Evolutionary conservation across 352 stramenopile species (phyloP), one percentile per base, ranked within the genome.

Genomic region (Thraustotheca clavata): DNA sequence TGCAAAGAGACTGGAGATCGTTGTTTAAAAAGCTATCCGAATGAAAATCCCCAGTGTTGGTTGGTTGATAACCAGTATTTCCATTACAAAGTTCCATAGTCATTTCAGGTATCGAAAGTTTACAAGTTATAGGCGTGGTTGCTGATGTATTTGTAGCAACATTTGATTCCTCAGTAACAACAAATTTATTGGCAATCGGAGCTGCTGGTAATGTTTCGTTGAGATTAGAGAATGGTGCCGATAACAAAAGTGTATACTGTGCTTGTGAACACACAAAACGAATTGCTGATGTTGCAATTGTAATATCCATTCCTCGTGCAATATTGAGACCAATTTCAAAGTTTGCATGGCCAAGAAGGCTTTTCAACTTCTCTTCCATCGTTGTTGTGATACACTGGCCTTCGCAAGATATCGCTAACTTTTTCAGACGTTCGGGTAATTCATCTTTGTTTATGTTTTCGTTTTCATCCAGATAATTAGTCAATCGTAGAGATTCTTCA

Each of bases 211-310:
- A 35, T 9, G 71, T 71, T 59, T 94, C 85, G 39, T 73, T 68
- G 22, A 88, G 77, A 54, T 94, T 92, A 46, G 89, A 80, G 38
- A 88, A 75, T 16, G 85, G 83, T 2, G 89, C 73, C 18, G 79
- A 75, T 22, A 92, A 59, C 20, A 94, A 65, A 59, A 94, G 89
- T 0, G 76, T 79, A 48, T 92, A 90, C 43, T 94, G 85, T 34
- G 89, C 83, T 62, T 89, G 77, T 48, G 89, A 92, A 62, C 83
- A 94, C 9, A 94, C 83, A 0, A 92, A 69, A 0, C 79, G 80
- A 57, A 94, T 68, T 5, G 85, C 83, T 29, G 71, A 77, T 35
- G 79, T 77, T 26, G 55, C 71, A 27, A 92, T 60, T 20, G 68
- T 75, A 24, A 92, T 48, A 35, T 85, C 86, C 12, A 84, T 72